Conservation (phyloP, 2,329 filamentous ascomycete species). For the Thermothelomyces thermophilus region DNA sequence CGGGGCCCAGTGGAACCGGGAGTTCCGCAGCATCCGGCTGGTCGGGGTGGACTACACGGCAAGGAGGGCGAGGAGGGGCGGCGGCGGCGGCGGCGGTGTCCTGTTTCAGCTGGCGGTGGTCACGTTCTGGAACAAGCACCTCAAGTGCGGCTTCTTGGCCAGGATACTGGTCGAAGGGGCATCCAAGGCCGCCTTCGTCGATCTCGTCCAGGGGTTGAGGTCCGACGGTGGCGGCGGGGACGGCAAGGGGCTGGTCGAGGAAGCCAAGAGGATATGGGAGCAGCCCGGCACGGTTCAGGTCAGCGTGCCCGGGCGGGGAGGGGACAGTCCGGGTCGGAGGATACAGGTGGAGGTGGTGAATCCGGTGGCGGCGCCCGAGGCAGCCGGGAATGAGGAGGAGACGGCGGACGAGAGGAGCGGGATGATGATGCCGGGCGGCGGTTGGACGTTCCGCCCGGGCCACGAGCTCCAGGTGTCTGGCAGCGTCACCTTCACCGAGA, state of each 20-base stretch:
- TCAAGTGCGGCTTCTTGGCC: slow-evolving; percentile 18
- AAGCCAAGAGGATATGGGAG: slow-evolving; percentile 17
- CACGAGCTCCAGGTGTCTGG: slow-evolving; percentile 6
- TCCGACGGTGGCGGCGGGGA: slow-evolving; percentile 2
- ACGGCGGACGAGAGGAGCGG: not conserved
- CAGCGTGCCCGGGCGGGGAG: not conserved
- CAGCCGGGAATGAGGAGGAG: not conserved
- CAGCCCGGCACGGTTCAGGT: slow-evolving; percentile 15
- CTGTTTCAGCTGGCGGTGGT: slow-evolving; percentile 21
- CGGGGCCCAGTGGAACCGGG: slow-evolving; percentile 15
- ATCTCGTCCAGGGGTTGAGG: not conserved
- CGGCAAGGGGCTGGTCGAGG: slow-evolving; percentile 6
- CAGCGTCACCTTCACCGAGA: slow-evolving; percentile 18
- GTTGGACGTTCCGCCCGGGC: not conserved
- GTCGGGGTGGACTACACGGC: slow-evolving; percentile 6
- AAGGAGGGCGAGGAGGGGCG: not conserved
- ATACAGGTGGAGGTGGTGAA: slow-evolving; percentile 17
- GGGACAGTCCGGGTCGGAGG: not conserved
- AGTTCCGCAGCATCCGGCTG: slow-evolving; percentile 18
- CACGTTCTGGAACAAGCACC: slow-evolving; percentile 19
- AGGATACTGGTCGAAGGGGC: slow-evolving; percentile 16
- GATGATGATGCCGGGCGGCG: not conserved
- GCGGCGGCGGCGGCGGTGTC: no score
- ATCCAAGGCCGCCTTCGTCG: not conserved
- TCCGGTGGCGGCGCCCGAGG: slow-evolving; percentile 1